Percentiles rank a stretch among this genome's conserved stretches.
Conservation (phyloP, 2,329 filamentous ascomycete genomes). For the Botrytis fragariae region DNA sequence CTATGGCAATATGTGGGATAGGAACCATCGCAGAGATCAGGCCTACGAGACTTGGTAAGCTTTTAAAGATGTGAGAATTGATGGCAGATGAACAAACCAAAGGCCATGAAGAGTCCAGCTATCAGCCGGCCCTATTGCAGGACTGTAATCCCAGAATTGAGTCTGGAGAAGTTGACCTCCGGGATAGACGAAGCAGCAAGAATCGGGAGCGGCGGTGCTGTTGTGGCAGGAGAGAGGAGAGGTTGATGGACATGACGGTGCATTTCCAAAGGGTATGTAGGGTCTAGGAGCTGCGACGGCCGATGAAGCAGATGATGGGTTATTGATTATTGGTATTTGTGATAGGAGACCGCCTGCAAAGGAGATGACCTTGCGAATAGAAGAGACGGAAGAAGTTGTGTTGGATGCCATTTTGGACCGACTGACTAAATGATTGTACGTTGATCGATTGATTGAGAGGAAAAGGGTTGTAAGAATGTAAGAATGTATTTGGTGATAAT, state of each 20-base stretch:
- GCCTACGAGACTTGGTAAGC: conserved; percentile 43
- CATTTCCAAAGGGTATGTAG: conserved; percentile 24
- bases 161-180: conserved; percentile 71
- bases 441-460: background rate
- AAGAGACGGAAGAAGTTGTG: conserved; percentile 22
- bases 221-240: conserved; percentile 60
- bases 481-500: no score
- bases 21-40: conserved; percentile 66
- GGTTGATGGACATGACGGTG: conserved; percentile 34
- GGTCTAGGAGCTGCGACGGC: background rate
- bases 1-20: conserved; percentile 66
- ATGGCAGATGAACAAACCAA: conserved; percentile 39
- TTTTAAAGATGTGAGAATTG: background rate
- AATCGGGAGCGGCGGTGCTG: conserved; percentile 56
- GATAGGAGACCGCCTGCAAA: conserved; percentile 31
- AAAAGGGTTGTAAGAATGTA: background rate
- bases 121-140: conserved; percentile 60
- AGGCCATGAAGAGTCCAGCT: conserved; percentile 75
- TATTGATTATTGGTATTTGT: conserved; percentile 28
- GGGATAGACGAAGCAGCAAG: conserved; percentile 74
- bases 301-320: conserved; percentile 14
- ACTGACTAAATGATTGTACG: background rate
- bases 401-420: conserved; percentile 8
- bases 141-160: conserved; percentile 74
- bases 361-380: conserved; percentile 30